Percentiles rank a stretch among this genome's conserved stretches.
Conservation (phyloP, 176 grass and related monocot genomes). For the Triticum timopheevii region DNA sequence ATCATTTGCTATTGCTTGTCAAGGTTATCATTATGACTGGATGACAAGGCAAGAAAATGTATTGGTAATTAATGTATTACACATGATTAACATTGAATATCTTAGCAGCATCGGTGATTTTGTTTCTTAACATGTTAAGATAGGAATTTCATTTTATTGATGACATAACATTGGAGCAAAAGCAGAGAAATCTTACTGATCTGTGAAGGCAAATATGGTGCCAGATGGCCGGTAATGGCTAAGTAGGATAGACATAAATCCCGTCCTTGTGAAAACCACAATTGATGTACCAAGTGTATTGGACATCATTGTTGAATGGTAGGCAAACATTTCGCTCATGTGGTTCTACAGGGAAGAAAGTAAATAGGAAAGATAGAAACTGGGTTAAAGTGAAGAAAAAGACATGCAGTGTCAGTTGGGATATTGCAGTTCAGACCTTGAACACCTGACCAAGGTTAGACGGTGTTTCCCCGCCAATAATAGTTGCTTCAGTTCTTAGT, state of each 20-base stretch:
- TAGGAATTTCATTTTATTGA: background rate
- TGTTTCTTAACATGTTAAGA: background rate
- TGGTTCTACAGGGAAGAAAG: slow-evolving; percentile 53
- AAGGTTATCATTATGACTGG: slow-evolving; percentile 5
- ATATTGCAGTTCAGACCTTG: slow-evolving; percentile 57
- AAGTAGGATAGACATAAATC: slow-evolving; percentile 95
- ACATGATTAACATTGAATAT: background rate
- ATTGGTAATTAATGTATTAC: background rate
- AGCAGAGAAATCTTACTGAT: slow-evolving; percentile 61
- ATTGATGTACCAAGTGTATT: slow-evolving; percentile 95
- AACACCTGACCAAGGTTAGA: slow-evolving; percentile 79
- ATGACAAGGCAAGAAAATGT: background rate
- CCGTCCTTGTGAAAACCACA: slow-evolving; percentile 94
- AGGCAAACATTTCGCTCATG: slow-evolving; percentile 98
- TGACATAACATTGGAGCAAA: background rate
- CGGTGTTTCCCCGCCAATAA: slow-evolving; percentile 62
- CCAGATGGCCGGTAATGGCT: slow-evolving; percentile 91
- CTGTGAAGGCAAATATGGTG: slow-evolving; percentile 99
- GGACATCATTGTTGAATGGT: slow-evolving; percentile 99
- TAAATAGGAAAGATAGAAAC: slow-evolving; percentile 12
- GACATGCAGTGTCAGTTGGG: background rate
- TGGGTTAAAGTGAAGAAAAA: slow-evolving; percentile 11
- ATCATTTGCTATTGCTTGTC: background rate
- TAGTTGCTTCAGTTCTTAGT: slow-evolving; percentile 87
- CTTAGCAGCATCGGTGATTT: background rate